These are phyloP conservation scores for Auxenochlorella pyrenoidosa DNA, from an alignment of 139 green algal genomes.

Conservation along the genomic window DNA sequence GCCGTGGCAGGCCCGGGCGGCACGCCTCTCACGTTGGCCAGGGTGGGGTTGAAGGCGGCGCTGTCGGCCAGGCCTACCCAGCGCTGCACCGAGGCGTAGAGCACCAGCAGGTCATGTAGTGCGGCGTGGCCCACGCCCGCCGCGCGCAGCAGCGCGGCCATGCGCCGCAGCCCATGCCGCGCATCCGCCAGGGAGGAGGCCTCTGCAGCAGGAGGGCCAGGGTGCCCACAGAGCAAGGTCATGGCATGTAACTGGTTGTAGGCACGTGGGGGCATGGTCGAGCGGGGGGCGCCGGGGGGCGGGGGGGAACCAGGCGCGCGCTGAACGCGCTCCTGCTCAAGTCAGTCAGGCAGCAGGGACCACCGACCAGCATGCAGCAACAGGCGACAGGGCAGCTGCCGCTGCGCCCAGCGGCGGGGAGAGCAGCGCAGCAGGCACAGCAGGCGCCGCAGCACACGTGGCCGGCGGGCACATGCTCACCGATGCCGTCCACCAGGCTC, in stretches of 20 bases:
- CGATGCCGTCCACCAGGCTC: background rate
- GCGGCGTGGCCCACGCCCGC: conserved; percentile 27
- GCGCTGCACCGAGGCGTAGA: conserved; percentile 31
- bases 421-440: background rate
- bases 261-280: too few species aligned
- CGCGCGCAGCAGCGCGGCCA: conserved; percentile 9
- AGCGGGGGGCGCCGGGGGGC: too few species aligned
- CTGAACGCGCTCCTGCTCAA: too few species aligned
- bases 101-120: conserved; percentile 36
- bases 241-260: too few species aligned
- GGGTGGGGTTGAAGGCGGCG: background rate
- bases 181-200: background rate
- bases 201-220: background rate
- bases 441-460: background rate
- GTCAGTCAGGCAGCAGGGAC: too few species aligned
- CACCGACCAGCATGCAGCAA: too few species aligned
- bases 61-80: conserved; percentile 26
- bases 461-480: background rate
- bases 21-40: conserved; percentile 18
- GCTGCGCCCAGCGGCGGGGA: too few species aligned
- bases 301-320: too few species aligned
- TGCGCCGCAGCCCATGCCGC: background rate
- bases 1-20: background rate
- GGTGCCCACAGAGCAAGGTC: too few species aligned
- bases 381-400: background rate